Conservation (phyloP, 164 flowering plant species). For the Cinnamomum chago region DNA sequence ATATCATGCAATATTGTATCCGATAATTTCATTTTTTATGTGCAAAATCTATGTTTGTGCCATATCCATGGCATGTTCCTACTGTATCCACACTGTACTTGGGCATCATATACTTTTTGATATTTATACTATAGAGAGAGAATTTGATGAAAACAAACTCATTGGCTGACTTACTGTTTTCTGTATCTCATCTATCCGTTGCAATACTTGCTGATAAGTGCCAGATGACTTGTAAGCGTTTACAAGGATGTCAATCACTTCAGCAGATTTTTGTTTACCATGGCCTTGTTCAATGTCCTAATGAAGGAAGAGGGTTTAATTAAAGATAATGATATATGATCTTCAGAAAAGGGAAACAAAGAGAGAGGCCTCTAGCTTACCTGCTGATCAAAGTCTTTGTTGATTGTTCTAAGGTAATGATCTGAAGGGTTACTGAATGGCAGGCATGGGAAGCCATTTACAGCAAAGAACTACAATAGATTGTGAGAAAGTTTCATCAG, state of each 20-base stretch:
- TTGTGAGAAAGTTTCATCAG: too few species aligned
- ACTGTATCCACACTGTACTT: too few species aligned
- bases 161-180: conserved; percentile 21
- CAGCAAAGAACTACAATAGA: conserved; percentile 50
- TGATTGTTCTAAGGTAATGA: conserved; percentile 68
- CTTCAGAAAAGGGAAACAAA: background rate
- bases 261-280: conserved; percentile 16
- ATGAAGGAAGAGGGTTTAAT: background rate
- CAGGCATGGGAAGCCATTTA: conserved; percentile 72
- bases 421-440: conserved; percentile 67
- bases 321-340: background rate
- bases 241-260: conserved; percentile 37
- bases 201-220: conserved; percentile 21
- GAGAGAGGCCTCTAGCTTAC: conserved; percentile 21
- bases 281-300: conserved; percentile 38
- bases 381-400: conserved; percentile 66
- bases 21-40: too few species aligned
- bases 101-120: too few species aligned
- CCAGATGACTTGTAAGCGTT: conserved; percentile 41
- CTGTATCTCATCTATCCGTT: conserved; percentile 20
- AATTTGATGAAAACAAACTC: too few species aligned
- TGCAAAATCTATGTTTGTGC: too few species aligned
- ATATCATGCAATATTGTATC: too few species aligned
- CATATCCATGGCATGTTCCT: too few species aligned
- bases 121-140: too few species aligned